Base-by-base conservation (phyloP, 2,329 filamentous ascomycete species). In the Alternaria ventricosa region DNA sequence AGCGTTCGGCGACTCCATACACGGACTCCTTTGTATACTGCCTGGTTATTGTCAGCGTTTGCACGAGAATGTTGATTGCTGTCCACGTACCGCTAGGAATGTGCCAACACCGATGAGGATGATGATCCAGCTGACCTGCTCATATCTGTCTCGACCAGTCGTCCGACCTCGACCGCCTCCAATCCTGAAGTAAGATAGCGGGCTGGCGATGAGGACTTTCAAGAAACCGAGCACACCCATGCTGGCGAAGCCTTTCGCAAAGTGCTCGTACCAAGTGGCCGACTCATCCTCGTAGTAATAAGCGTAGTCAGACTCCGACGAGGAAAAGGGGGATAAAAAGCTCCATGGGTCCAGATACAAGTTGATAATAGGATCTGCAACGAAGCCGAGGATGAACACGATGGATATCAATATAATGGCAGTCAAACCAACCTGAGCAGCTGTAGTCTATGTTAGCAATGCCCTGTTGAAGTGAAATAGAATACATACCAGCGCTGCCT, bases 351-450 rank as follows among this genome's bases (percentile, higher is more conserved):
- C 93, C 58, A 95, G 82, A 84, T 95, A 97, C 27, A 97, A 82
- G 71, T 94, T 92, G 78, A 98, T 90, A 64, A 98, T 93, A 2
- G 94, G 94, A 79, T 98, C 94, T 63, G 94, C 95, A 69, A 98
- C 82, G 74, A 97, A 98, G 45, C 96, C 96, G 60, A 98, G 88
- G 1, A 92, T 43, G 75, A 97, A 98, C 25, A 97, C 86, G 55
- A 90, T 86, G 46, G 89, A 65, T 36, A 93, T 61, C 68, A 97
- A 87, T 66, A 97, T 91, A 20, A 85, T 54, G 3, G 92, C 70
- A 1, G 95, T 97, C 71, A 98, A 83, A 1, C 82, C 76, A 28
- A 93, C 82, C 75, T 96, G 91, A 5, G 91, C 84, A 59, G 87
- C 79, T 69, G 54, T 3, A 33, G 27, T 9, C 12, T 28, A n/a